Evolutionary conservation across 2,329 filamentous ascomycete species (phyloP).

Genomic region (Thielaviopsis populi): DNA sequence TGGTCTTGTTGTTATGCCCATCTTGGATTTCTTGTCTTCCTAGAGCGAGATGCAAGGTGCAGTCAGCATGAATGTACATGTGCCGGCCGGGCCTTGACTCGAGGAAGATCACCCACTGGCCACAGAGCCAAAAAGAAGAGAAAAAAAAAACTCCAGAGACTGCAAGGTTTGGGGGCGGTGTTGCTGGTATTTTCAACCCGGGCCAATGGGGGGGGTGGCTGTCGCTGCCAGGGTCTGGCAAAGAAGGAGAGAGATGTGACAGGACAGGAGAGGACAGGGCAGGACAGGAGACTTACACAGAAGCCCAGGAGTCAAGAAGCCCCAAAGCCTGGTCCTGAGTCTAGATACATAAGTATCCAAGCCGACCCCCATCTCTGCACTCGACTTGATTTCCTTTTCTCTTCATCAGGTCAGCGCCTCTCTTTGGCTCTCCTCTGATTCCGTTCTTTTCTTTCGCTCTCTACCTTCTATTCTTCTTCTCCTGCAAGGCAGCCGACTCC

Average conservation of each 20-base stretch:
- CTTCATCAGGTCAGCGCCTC: slow-evolving; percentile 6
- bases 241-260: neutral
- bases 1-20: neutral
- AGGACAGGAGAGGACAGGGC: too few species aligned
- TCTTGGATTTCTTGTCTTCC: neutral
- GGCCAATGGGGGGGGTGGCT: neutral
- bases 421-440: slow-evolving; percentile 3
- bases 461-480: neutral
- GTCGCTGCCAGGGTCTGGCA: neutral
- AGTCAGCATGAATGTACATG: neutral
- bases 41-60: slow-evolving; percentile 3
- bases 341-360: neutral
- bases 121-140: too few species aligned
- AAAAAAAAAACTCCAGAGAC: neutral
- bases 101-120: neutral
- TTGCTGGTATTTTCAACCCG: neutral
- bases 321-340: neutral
- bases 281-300: too few species aligned
- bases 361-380: neutral
- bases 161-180: neutral
- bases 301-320: neutral
- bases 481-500: neutral
- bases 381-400: neutral
- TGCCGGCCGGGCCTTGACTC: neutral
- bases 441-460: neutral